phyloP scores from a whole-genome alignment of 1,139 yeast genomes.

The Pichia norvegensis region DNA sequence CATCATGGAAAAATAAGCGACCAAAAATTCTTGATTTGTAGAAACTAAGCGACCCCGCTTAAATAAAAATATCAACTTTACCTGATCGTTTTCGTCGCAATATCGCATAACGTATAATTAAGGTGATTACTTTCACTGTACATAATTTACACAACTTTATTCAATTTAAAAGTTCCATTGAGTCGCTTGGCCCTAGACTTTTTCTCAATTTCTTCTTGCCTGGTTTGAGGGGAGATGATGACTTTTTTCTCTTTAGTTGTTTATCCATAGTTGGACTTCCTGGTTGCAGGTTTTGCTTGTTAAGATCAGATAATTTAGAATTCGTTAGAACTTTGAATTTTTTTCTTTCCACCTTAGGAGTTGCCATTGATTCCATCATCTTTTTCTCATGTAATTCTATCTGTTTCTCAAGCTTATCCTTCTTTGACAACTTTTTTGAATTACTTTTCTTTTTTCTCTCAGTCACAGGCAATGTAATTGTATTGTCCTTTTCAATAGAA shows the following conservation, averaged over 20 bases:
- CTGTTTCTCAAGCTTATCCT: slow-evolving; percentile 1
- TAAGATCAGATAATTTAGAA: slow-evolving; percentile 6
- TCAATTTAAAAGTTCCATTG: slow-evolving; percentile 10
- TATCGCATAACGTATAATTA: no score
- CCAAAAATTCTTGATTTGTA: background rate
- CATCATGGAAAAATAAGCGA: background rate
- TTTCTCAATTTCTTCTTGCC: slow-evolving; percentile 14
- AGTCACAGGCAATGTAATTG: slow-evolving; percentile 3
- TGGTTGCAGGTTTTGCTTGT: background rate
- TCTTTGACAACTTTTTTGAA: background rate
- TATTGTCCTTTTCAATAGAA: slow-evolving; percentile 3
- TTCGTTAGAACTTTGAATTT: slow-evolving; percentile 5
- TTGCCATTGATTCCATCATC: background rate
- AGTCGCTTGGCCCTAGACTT: slow-evolving; percentile 10
- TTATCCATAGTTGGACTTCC: background rate
- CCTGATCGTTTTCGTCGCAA: no score
- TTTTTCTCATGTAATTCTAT: slow-evolving; percentile 7
- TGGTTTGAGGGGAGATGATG: slow-evolving; percentile 13
- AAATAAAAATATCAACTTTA: no score
- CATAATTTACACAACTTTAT: background rate
- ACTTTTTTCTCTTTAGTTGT: slow-evolving; percentile 8
- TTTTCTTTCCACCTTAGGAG: background rate
- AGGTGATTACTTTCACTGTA: background rate
- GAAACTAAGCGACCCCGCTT: background rate
- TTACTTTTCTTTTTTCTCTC: slow-evolving; percentile 1